Base-by-base conservation (phyloP, 176 grass and related monocot species). In the Musa schizocarpa region DNA sequence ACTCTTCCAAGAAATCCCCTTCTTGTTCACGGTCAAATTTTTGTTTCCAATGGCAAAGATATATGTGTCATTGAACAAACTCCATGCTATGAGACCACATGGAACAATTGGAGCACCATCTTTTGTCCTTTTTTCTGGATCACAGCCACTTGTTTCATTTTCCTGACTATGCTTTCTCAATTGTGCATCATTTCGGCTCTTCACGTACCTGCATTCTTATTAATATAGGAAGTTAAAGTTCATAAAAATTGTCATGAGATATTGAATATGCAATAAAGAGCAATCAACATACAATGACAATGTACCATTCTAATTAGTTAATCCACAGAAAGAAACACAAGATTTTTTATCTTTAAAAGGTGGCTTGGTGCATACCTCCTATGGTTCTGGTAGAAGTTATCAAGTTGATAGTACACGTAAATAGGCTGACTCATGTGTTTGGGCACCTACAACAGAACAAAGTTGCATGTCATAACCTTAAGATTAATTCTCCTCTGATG, bases 61-160 rank as follows among this genome's bases (percentile, higher is more conserved):
- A 65, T 89, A 92, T 8, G 90, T 92, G 68, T 92, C 90, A 71
- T 92, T 92, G 73, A 92, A 92, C 57, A 92, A 81, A 81, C 90
- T 92, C 90, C 86, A 92, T 9, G 90, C 90, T 48, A 87, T 43
- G 17, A 92, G 84, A 0, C 90, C 90, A 9, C 90, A 92, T 21
- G 90, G 90, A 49, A 92, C 79, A 2, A 92, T 64, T 1, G 87
- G 65, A 11, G 11, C 63, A 51, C 80, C 84, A 34, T 83, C 29
- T 52, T 50, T 24, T 52, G 73, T 86, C 53, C 79, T 87, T 9
- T 23, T 76, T 81, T 92, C 87, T 69, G 90, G 90, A 51, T 75
- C 88, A 75, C 90, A 92, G 3, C 54, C 20, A n/a, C 9, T 17
- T 3, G 74, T 89, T 24, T 78, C n/a, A 2, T 75, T 75, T 25